Percentiles rank a stretch among this genome's conserved stretches.
Evolutionary conservation across 2,329 filamentous ascomycete species (phyloP).

Genomic region (Trichoderma asperellum): DNA sequence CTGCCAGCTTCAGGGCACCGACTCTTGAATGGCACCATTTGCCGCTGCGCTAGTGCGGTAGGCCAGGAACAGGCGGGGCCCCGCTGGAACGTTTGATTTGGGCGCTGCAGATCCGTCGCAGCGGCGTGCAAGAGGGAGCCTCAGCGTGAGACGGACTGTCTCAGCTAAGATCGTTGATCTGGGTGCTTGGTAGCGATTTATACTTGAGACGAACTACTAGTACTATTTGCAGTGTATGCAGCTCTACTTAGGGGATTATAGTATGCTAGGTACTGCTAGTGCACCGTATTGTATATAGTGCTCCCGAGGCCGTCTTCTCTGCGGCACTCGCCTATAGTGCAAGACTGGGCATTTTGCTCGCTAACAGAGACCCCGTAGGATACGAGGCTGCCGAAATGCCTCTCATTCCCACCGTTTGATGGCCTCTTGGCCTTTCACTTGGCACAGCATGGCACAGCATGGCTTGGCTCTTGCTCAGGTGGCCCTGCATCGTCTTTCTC

Average conservation of each 20-base stretch:
- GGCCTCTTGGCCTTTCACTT: slow-evolving; percentile 7
- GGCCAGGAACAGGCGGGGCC: slow-evolving; percentile 27
- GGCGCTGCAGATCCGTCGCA: slow-evolving; percentile 14
- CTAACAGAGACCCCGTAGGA: not conserved
- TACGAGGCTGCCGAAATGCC: not conserved
- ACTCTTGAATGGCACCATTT: slow-evolving; percentile 8
- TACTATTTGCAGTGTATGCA: not conserved
- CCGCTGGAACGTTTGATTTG: slow-evolving; percentile 20
- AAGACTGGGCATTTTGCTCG: not conserved
- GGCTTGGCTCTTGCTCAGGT: not conserved
- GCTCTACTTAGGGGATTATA: not conserved
- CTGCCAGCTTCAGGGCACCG: too few relatives aligned
- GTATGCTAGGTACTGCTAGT: not conserved
- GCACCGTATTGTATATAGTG: not conserved
- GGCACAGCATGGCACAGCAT: not conserved
- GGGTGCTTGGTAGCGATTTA: not conserved
- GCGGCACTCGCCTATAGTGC: not conserved
- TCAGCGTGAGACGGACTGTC: not conserved
- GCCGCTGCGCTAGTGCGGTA: slow-evolving; percentile 28
- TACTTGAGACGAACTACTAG: not conserved
- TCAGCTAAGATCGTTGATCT: not conserved
- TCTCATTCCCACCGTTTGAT: not conserved
- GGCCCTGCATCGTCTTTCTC: not conserved
- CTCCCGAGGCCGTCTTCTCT: not conserved
- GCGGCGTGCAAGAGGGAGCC: not conserved